Evolutionary conservation across 371 early-diverging fungal species (phyloP).

Genomic region (Phascolomyces articulosus): DNA sequence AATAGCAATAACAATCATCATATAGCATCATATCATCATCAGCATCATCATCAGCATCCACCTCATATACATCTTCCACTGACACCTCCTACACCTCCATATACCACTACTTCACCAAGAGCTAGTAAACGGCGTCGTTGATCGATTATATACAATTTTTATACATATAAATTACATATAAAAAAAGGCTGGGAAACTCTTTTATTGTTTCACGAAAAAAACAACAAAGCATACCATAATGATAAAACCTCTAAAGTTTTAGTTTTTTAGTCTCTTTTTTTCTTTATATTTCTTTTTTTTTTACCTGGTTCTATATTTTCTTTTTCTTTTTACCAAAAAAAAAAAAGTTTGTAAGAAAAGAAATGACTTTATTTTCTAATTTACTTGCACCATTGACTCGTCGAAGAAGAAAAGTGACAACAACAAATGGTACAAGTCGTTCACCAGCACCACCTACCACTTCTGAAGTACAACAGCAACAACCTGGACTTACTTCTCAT

Average conservation of each 20-base stretch:
- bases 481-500: no score
- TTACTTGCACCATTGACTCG: conserved; percentile 2
- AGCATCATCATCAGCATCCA: neutral
- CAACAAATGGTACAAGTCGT: neutral
- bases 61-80: conserved; percentile 1
- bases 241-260: neutral
- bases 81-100: conserved; percentile 1
- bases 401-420: conserved; percentile 1
- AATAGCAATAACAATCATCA: neutral
- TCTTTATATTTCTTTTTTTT: no score
- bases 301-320: no score
- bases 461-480: neutral
- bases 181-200: neutral
- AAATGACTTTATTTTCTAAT: neutral
- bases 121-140: conserved; percentile 1
- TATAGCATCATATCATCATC: neutral
- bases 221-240: no score
- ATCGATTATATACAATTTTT: neutral
- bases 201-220: neutral
- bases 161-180: neutral
- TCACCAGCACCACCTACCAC: conserved; percentile 11
- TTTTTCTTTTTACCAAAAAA: neutral
- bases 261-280: neutral
- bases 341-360: neutral
- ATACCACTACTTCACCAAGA: conserved; percentile 5